These are phyloP conservation scores for Thalassiosira profunda DNA, from an alignment of 108 stramenopile genomes.

Conservation along the genomic window DNA sequence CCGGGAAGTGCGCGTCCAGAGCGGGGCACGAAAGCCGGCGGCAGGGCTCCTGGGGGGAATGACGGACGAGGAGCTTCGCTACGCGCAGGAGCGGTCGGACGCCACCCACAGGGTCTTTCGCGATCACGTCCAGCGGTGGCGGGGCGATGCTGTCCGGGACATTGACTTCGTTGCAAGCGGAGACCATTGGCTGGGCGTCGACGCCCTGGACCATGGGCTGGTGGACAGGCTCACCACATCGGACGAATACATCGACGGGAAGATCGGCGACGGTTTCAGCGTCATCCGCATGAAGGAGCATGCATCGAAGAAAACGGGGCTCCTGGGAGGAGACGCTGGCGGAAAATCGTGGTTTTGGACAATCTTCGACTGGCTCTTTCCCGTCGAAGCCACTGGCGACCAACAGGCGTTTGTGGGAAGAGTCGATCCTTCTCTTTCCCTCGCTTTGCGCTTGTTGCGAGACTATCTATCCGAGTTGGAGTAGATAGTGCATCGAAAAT, in stretches of 20 bases:
- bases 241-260: slow-evolving; percentile 78
- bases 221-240: slow-evolving; percentile 81
- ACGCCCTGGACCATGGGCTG: slow-evolving; percentile 70
- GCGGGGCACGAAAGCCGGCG: slow-evolving; percentile 83
- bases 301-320: too few species aligned
- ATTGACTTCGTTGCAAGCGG: slow-evolving; percentile 79
- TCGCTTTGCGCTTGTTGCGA: too few species aligned
- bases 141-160: slow-evolving; percentile 8
- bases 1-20: slow-evolving; percentile 68
- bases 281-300: too few species aligned
- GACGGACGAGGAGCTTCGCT: slow-evolving; percentile 66
- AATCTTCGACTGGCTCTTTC: too few species aligned
- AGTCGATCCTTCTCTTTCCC: too few species aligned
- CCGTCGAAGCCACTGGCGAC: too few species aligned
- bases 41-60: slow-evolving; percentile 80
- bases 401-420: too few species aligned
- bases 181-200: slow-evolving; percentile 76
- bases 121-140: slow-evolving; percentile 60
- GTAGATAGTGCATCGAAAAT: too few species aligned
- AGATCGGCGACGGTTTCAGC: slow-evolving; percentile 56
- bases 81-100: slow-evolving; percentile 78
- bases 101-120: slow-evolving; percentile 79
- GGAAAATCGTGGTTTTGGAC: too few species aligned
- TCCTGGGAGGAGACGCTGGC: too few species aligned
- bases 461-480: too few species aligned